Base-by-base conservation (phyloP, 1,284 basidiomycete species). In the Blastosporella zonata region DNA sequence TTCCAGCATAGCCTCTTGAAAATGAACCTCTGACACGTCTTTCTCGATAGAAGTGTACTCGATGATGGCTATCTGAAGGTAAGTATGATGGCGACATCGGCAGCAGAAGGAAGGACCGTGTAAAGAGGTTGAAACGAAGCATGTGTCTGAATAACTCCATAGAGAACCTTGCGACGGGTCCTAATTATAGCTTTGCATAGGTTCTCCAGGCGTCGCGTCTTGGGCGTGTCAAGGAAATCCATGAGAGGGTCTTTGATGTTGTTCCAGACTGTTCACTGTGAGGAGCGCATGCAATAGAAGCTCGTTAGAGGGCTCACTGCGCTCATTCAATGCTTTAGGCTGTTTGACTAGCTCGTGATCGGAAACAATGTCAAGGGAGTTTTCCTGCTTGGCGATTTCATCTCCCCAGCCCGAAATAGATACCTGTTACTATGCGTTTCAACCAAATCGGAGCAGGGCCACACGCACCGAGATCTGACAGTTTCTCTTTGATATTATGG, bases 301-400 rank as follows among this genome's bases (percentile, higher is more conserved):
- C 15, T n/a, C n/a, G n/a, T n/a, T n/a, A n/a, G n/a, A n/a, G n/a
- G n/a, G n/a, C 46, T 28, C 29, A 47, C 51, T 43, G 49, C 51
- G 47, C 12, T 53, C 51, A 1, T 47, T 53, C 43, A 53, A 28
- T 10, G 36, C 39, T 35, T 36, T 46, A 8, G 51, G 51, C 27
- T 53, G 47, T n/a, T 28, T 49, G 28, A 53, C 43, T 15, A 53
- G 44, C 38, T 43, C 50, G 28, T 52, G 51, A 12, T 49, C 46
- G 2, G 34, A 37, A 9, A 52, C 31, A 23, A 33, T 9, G 3
- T 23, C 12, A n/a, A 4, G 18, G 4, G 22, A 3, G 35, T 23
- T 4, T n/a, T 45, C 46, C 4, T 21, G 22, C 10, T 22, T 33
- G 21, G 36, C 46, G 7, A 53, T 43, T 27, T 53, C 51, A 28